Evolutionary conservation across 495 filamentous ascomycete genomes (phyloP).

Genomic region (Platismatia glauca): DNA sequence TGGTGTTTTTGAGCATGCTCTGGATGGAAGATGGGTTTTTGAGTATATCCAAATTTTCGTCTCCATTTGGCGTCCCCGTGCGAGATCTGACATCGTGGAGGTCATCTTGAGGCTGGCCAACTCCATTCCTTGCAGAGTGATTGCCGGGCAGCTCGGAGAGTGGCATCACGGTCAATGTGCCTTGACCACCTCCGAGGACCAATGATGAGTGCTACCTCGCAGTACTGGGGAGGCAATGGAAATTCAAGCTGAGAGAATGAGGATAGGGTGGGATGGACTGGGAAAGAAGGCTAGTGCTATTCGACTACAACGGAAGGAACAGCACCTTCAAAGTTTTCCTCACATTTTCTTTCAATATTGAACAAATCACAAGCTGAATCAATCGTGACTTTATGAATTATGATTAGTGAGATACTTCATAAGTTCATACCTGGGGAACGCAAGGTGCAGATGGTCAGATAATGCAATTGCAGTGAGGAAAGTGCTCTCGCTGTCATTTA

Average conservation of each 20-base stretch:
- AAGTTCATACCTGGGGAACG: no score
- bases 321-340: neutral
- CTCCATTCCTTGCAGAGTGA: slow-evolving; percentile 6
- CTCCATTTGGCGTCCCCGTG: slow-evolving; percentile 1
- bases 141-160: slow-evolving; percentile 17
- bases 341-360: neutral
- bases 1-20: slow-evolving; percentile 62
- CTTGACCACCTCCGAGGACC: neutral
- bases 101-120: slow-evolving; percentile 4
- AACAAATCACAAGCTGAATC: neutral
- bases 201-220: neutral
- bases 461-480: neutral
- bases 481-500: neutral
- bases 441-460: neutral
- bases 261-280: neutral
- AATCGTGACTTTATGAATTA: neutral
- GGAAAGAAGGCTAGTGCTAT: neutral
- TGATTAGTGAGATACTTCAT: neutral
- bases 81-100: slow-evolving; percentile 9
- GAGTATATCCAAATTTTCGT: slow-evolving; percentile 4
- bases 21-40: slow-evolving; percentile 26
- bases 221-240: neutral
- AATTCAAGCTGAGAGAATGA: neutral
- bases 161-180: slow-evolving; percentile 12
- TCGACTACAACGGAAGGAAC: slow-evolving; percentile 8